Evolutionary conservation across 2,329 filamentous ascomycete species (phyloP).

Genomic region (Colletotrichum endophyticum): DNA sequence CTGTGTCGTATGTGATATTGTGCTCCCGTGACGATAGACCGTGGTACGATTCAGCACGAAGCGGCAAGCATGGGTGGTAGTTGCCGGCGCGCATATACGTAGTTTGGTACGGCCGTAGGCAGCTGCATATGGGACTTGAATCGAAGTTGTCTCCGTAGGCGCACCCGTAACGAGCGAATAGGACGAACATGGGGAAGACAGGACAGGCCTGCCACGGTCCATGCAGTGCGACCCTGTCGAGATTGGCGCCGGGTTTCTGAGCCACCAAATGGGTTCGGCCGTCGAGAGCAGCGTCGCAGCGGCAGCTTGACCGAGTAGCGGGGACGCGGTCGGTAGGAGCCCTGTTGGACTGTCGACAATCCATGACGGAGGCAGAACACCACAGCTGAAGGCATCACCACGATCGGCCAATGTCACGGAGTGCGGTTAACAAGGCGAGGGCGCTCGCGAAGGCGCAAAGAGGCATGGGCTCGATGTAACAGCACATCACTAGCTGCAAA

Average conservation of each 20-base stretch:
- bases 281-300: neutral
- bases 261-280: neutral
- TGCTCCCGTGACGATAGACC: neutral
- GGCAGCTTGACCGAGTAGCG: neutral
- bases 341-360: neutral
- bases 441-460: neutral
- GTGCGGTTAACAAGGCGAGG: neutral
- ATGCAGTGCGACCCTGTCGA: neutral
- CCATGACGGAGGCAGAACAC: neutral
- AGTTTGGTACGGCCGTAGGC: conserved; percentile 6
- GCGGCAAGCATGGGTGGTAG: neutral
- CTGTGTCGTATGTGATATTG: neutral
- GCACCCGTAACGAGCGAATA: neutral
- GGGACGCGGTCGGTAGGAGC: neutral
- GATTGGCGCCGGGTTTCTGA: conserved; percentile 1
- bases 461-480: neutral
- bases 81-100: neutral
- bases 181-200: neutral
- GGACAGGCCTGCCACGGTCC: neutral
- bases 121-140: neutral
- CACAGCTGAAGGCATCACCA: neutral
- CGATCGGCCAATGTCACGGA: neutral
- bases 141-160: neutral
- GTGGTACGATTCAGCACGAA: neutral
- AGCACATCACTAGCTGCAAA: neutral